A percentile compares a stretch with the other conserved stretches of the same genome.
Evolutionary conservation across 2,329 filamentous ascomycete genomes (phyloP).

Genomic region (Cercospora citrullina): DNA sequence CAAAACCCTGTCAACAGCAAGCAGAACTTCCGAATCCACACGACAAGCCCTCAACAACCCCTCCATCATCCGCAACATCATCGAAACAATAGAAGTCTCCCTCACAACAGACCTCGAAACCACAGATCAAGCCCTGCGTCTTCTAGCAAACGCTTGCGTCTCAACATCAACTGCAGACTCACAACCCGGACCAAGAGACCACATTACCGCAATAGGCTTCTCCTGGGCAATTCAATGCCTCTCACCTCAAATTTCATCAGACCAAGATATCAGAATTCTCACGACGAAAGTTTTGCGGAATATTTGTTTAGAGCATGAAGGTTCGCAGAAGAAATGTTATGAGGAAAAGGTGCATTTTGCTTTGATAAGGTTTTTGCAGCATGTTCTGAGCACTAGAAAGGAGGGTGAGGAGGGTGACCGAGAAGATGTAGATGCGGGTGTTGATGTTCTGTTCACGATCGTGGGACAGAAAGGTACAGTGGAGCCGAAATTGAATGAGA

Average conservation of each 20-base stretch:
- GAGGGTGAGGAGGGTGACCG: not conserved
- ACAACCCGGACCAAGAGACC: conserved; percentile 19
- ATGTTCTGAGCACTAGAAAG: not conserved
- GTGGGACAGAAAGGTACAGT: conserved; percentile 27
- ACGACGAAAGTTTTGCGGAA: conserved; percentile 48
- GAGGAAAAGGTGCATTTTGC: conserved; percentile 22
- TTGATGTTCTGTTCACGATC: conserved; percentile 35
- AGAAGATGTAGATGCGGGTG: conserved; percentile 3
- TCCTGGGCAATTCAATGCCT: conserved; percentile 25
- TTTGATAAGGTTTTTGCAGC: conserved; percentile 22
- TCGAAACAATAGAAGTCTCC: conserved; percentile 18
- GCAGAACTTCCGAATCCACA: conserved; percentile 21
- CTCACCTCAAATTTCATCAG: not conserved
- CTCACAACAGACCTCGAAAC: conserved; percentile 17
- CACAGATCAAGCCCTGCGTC: conserved; percentile 28
- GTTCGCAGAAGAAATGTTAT: conserved; percentile 31
- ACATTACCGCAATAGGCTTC: conserved; percentile 33
- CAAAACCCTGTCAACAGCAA: conserved; percentile 26
- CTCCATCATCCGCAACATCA: conserved; percentile 18
- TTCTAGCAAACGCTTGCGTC: conserved; percentile 38
- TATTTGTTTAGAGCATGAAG: conserved; percentile 42
- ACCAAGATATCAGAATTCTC: conserved; percentile 18
- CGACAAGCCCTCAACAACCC: conserved; percentile 22
- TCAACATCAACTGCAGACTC: conserved; percentile 30
- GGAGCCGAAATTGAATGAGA: conserved; percentile 12